Evolutionary conservation across 495 filamentous ascomycete species (phyloP), one percentile per base, ranked within the genome.

Genomic region (Gamarada debralockiae): DNA sequence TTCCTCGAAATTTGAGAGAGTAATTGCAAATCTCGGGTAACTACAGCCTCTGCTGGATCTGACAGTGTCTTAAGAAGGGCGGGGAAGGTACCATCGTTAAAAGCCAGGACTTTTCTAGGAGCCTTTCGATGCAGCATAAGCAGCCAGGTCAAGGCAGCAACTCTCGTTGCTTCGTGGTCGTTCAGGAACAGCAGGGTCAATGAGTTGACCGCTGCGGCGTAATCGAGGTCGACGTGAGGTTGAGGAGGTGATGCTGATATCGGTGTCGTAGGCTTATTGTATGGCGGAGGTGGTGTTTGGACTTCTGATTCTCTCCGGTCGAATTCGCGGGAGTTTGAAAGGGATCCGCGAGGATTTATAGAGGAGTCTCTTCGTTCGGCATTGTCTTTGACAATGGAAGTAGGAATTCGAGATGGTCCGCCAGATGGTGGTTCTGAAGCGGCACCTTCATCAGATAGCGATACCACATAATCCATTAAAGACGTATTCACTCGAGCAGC

Each of bases 101-200:
- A 96, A 23, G 92, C 91, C 17, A 97, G 78, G 36, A 96, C 90
- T 67, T 96, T 97, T 18, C 87, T 79, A 17, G 93, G 95, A 8
- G 93, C 92, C 70, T 95, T 97, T 39, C 86, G 81, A 64, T 99
- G 93, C 46, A 99, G 74, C 93, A 97, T 96, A 44, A 97, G 89
- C 23, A 99, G 78, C 95, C 95, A 99, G 6, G 87, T 89, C 29
- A 99, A 72, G 5, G 95, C 91, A 23, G 91, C 92, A 25, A 97
- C 91, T 48, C 95, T 81, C 0, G 95, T 97, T 33, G 89, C 90
- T 73, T 97, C 95, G 62, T 97, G 89, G 61, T 97, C 92, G 64
- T 97, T 96, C 40, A 97, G 69, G 65, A 99, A 97, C 49, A 97
- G 83, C 20, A 97, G 65, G 1, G 92, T 99, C 17, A 99, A 80